Evolutionary conservation across 2,329 filamentous ascomycete species (phyloP).

Genomic region (Volutella citrinella): DNA sequence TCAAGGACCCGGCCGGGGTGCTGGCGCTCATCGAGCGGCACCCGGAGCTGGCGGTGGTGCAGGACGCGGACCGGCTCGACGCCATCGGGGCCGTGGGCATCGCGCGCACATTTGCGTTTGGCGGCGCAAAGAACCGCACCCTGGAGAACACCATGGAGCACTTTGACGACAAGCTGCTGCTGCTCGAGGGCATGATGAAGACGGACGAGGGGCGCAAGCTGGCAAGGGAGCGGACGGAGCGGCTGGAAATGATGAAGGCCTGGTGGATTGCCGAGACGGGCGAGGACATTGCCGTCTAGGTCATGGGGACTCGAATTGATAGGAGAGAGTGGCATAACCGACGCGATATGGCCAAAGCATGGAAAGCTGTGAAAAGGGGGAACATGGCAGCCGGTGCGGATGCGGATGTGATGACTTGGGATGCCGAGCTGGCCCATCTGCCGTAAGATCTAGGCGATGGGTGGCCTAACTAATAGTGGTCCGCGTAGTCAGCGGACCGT

Average conservation of each 20-base stretch:
- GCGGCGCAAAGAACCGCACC: constrained; percentile 59
- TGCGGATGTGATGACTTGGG: no score
- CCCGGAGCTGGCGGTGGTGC: constrained; percentile 70
- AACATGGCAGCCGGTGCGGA: no score
- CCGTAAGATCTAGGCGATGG: no score
- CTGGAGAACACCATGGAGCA: constrained; percentile 69
- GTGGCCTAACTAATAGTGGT: no score
- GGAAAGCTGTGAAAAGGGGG: no score
- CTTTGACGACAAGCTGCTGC: constrained; percentile 73
- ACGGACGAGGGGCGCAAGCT: constrained; percentile 52
- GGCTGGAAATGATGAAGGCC: constrained; percentile 49
- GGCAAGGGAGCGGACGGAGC: constrained; percentile 51
- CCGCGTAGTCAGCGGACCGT: no score
- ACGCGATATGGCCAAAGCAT: no score
- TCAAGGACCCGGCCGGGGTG: constrained; percentile 60
- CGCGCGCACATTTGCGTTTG: constrained; percentile 62
- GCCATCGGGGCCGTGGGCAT: constrained; percentile 85
- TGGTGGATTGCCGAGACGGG: constrained; percentile 57
- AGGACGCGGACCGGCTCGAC: constrained; percentile 92
- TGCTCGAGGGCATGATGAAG: constrained; percentile 64
- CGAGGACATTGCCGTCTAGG: constrained; percentile 12
- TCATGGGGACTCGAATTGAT: no score
- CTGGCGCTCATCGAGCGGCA: constrained; percentile 57
- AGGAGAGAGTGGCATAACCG: no score
- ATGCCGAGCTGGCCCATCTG: no score